Evolutionary conservation across 768 basidiomycete genomes (phyloP).

Genomic region (Mycena sanguinolenta): DNA sequence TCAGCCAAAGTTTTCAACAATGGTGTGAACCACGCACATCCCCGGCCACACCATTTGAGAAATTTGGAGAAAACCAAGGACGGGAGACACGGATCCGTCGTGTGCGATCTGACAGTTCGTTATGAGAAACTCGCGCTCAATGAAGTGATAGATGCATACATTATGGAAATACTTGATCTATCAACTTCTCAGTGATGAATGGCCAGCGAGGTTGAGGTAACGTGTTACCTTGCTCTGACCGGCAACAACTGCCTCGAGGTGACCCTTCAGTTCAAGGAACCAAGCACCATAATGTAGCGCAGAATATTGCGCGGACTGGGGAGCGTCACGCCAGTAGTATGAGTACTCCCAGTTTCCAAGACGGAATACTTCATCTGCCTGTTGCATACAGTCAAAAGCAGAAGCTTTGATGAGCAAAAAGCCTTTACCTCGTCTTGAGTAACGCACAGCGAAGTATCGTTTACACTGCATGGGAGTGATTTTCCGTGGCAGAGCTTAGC

Average conservation of each 20-base stretch:
- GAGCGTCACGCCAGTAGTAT: slow-evolving; percentile 63
- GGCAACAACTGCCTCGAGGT: slow-evolving; percentile 53
- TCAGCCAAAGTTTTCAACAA: not conserved
- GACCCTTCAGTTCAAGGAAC: slow-evolving; percentile 59
- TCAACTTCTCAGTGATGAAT: slow-evolving; percentile 29
- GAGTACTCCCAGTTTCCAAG: slow-evolving; percentile 75
- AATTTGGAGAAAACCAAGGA: slow-evolving; percentile 64
- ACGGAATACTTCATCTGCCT: slow-evolving; percentile 66
- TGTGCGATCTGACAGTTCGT: slow-evolving; percentile 53
- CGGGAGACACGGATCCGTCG: slow-evolving; percentile 63
- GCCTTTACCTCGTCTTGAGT: slow-evolving; percentile 53
- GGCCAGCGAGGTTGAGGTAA: slow-evolving; percentile 6
- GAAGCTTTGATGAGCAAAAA: not conserved
- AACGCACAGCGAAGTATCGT: slow-evolving; percentile 59
- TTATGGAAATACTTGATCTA: slow-evolving; percentile 60
- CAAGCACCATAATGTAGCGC: slow-evolving; percentile 62
- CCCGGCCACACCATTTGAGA: slow-evolving; percentile 69
- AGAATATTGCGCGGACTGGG: slow-evolving; percentile 57
- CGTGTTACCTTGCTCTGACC: slow-evolving; percentile 50
- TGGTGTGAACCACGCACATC: slow-evolving; percentile 53
- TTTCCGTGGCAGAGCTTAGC: slow-evolving; percentile 65
- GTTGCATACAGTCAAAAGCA: not conserved
- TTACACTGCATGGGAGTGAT: slow-evolving; percentile 58
- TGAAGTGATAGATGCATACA: slow-evolving; percentile 38
- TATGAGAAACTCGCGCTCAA: not conserved